Evolutionary conservation across 2,329 filamentous ascomycete species (phyloP), one percentile per base, ranked within the genome.

Genomic region (Pseudopithomyces chartarum): DNA sequence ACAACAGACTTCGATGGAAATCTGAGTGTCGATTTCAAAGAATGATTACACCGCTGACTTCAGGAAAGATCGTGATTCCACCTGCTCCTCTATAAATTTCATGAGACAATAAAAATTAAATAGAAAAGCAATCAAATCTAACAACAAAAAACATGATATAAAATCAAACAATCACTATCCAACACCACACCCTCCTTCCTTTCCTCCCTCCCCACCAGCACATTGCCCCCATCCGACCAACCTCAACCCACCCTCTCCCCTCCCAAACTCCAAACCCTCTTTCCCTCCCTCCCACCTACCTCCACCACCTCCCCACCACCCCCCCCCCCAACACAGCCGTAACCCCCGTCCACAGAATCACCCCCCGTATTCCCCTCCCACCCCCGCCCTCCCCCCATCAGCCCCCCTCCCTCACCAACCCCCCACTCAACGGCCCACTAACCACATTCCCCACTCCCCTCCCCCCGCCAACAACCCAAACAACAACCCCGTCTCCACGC

Each of bases 391-490:
- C 43, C 15, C 40, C 32, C 29, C 55, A 23, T 56, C 59, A 57
- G 2, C 44, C 52, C 38, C 59, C 52, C n/a, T 55, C 20, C 19
- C 43, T 62, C 36, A 80, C 52, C 45, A 81, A 57, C 19, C 68
- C 74, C 47, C 81, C 80, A 57, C 80, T 83, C 53, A 84, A 59
- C 0, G 82, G 81, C 3, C 82, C 82, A 56, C 74, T 77, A 3
- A 80, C 73, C 6, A 84, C 75, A 64, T 79, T 80, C 2, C 82
- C 82, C 36, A 84, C 74, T 0, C 81, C 82, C 34, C 80, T 76
- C 0, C 81, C 81, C 8, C 76, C 76, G 75, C 74, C 50, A 84
- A 69, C 6, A 81, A 63, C 0, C 73, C 77, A 53, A 83, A 80
- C 1, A 83, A 71, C 42, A 83, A 74, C 0, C 78, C 77, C 5